Evolutionary conservation across 2,329 filamentous ascomycete genomes (phyloP).

Genomic region (Blastomyces gilchristii): DNA sequence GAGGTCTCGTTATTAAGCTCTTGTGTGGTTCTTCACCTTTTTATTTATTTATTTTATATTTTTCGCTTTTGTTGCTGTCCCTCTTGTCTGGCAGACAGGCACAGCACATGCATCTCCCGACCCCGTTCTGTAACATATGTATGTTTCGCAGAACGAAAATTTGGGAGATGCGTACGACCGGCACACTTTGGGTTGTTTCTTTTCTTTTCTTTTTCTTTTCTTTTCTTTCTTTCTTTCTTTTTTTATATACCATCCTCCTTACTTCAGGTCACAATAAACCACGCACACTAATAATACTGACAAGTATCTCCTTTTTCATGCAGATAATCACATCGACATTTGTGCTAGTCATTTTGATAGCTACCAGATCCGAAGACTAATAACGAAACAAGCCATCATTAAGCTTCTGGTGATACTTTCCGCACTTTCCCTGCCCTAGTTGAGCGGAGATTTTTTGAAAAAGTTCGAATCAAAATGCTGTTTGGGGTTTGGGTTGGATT

Average conservation of each 20-base stretch:
- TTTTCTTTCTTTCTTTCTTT: background rate
- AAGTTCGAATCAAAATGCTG: background rate
- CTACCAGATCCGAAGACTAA: constrained; percentile 6
- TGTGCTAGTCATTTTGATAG: constrained; percentile 14
- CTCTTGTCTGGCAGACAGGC: background rate
- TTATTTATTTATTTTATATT: background rate
- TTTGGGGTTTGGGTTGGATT: background rate
- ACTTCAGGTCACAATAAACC: no score
- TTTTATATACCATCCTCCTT: no score
- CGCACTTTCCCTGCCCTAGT: no score
- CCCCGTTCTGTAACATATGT: background rate
- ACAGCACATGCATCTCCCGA: no score
- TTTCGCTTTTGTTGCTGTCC: background rate
- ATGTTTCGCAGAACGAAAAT: background rate
- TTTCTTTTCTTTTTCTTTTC: no score
- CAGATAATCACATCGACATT: constrained; percentile 12
- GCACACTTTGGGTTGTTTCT: background rate
- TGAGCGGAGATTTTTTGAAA: no score
- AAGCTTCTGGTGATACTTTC: background rate
- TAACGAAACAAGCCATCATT: background rate
- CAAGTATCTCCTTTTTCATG: background rate
- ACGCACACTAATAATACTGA: background rate
- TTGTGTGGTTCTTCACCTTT: no score
- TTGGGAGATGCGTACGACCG: no score
- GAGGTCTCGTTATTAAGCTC: no score